Evolutionary conservation across 257 asterid species (phyloP).

Genomic region (Lavandula angustifolia): DNA sequence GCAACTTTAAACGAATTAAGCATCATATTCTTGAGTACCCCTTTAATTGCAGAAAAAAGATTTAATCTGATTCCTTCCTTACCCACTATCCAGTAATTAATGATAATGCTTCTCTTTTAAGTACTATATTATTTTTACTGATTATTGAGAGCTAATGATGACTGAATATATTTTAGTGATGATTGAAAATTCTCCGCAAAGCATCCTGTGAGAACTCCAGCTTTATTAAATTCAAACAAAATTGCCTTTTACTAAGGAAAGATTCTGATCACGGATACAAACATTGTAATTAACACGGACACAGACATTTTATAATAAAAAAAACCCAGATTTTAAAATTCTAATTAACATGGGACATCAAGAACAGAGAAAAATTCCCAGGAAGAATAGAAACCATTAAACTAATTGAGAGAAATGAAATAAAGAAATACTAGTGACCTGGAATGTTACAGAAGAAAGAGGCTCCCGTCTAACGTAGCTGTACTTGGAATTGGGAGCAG

Average conservation of each 20-base stretch:
- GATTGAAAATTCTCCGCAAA: background rate
- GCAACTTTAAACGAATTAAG: background rate
- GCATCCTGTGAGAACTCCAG: conserved; percentile 21
- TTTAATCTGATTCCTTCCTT: background rate
- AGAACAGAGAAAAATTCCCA: background rate
- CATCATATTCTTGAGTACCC: background rate
- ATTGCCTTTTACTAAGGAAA: conserved; percentile 14
- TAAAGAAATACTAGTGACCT: conserved; percentile 40
- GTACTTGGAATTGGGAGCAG: conserved; percentile 48
- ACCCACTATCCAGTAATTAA: background rate
- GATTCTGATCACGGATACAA: conserved; percentile 23
- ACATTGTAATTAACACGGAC: too few species aligned
- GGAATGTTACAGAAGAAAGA: conserved; percentile 56
- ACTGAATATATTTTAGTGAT: background rate
- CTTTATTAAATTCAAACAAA: background rate
- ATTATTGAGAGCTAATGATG: conserved; percentile 19
- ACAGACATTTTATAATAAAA: background rate
- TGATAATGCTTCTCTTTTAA: background rate
- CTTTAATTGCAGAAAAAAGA: conserved; percentile 24
- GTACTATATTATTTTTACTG: background rate
- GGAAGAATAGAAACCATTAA: conserved; percentile 7
- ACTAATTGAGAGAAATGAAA: background rate
- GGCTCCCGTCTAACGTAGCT: conserved; percentile 40
- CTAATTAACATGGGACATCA: conserved; percentile 15
- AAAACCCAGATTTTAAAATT: background rate